Evolutionary conservation across 1,284 basidiomycete genomes (phyloP), one percentile per base, ranked within the genome.

Genomic region (Moesziomyces antarcticus): DNA sequence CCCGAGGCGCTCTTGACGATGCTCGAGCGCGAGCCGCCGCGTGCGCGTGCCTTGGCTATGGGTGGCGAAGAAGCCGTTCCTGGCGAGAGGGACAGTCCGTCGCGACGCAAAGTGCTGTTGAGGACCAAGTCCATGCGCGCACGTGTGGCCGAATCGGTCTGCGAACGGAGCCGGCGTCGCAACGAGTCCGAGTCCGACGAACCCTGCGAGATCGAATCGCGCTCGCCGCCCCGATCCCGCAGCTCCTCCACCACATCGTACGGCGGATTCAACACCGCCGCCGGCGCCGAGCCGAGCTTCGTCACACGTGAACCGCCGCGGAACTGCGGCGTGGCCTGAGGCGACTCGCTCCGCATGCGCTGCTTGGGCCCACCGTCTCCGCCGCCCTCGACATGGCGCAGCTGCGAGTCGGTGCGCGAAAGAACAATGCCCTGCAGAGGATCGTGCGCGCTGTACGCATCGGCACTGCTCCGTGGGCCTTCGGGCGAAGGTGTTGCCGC

Each of bases 1-100:
- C 62, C 61, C n/a, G 45, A 44, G 7, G 68, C 68, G 33, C 42
- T 47, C 3, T 56, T 58, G 55, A 73, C 59, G 56, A 73, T 73
- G 47, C 54, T 58, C 22, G 60, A 61, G 3, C 65, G 49, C 18
- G 56, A 60, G 7, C 65, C 71, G 1, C 8, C 53, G 3, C 59
- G 24, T 21, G 52, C 49, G 3, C 61, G 45, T 10, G 53, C 5
- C 43, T 61, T 73, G 22, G 27, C 48, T 0, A 37, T 45, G 1
- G 69, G 56, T 8, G 63, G 59, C 4, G 56, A 50, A 1, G 50
- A 13, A 21, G 45, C 3, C 8, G 43, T 25, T 3, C 47, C 52
- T 5, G 52, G 48, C 11, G 44, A 30, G 5, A 47, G 43, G 4
- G 37, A 37, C 1, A 52, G 43, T 7, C 48, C 55, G 2, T 57